These are phyloP conservation scores for Phyllosticta citriasiana DNA, from an alignment of 2,329 filamentous ascomycete species.

Conservation along the genomic window DNA sequence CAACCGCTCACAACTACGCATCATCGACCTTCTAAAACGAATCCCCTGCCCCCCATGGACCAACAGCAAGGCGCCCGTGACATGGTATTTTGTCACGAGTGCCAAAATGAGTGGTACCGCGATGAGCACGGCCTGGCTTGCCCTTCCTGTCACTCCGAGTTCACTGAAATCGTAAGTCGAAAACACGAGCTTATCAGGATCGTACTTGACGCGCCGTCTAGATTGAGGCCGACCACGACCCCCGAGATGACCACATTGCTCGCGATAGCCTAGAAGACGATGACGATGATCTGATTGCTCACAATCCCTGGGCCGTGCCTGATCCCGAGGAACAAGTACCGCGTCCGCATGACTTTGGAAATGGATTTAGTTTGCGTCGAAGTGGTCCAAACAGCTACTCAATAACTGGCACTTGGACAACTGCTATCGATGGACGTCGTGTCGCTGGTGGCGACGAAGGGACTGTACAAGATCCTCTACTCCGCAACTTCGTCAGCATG, in stretches of 20 bases:
- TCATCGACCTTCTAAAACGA: background rate
- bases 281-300: conserved; percentile 26
- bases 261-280: conserved; percentile 14
- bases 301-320: conserved; percentile 41
- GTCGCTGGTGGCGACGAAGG: conserved; percentile 12
- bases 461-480: conserved; percentile 15
- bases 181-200: conserved; percentile 1
- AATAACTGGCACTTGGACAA: conserved; percentile 22
- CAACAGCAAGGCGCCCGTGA: conserved; percentile 33
- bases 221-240: conserved; percentile 48
- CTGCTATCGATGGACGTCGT: background rate
- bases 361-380: conserved; percentile 33
- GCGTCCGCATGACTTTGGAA: background rate
- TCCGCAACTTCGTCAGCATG: conserved; percentile 37
- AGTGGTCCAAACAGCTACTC: conserved; percentile 26
- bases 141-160: conserved; percentile 66
- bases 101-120: conserved; percentile 70
- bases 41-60: background rate
- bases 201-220: background rate
- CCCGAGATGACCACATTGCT: conserved; percentile 36
- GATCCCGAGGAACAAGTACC: conserved; percentile 38
- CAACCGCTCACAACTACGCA: background rate
- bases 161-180: conserved; percentile 71
- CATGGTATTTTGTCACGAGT: conserved; percentile 78
- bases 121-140: conserved; percentile 61